Percentiles rank a stretch among this genome's conserved stretches.
These are phyloP conservation scores for Iodosphaeria phyllophila DNA, from an alignment of 2,329 filamentous ascomycete species.

Conservation along the genomic window DNA sequence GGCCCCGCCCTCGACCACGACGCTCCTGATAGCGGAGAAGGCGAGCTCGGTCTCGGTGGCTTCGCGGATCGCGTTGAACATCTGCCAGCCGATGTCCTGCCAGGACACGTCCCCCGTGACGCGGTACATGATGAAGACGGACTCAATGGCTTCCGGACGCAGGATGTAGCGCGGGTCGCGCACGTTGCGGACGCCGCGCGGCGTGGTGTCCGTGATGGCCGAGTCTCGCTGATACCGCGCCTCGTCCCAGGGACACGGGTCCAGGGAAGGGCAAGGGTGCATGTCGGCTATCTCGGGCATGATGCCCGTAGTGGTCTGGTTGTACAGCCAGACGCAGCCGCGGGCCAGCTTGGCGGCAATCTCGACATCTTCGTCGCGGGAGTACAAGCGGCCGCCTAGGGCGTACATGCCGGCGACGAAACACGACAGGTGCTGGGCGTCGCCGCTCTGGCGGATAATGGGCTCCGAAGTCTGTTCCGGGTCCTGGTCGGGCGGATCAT, in stretches of 20 bases:
- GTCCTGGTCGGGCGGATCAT: no score
- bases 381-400: slow-evolving; percentile 24
- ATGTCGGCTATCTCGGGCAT: slow-evolving; percentile 37
- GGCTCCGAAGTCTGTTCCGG: no score
- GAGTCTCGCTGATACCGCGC: slow-evolving; percentile 1
- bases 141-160: slow-evolving; percentile 66
- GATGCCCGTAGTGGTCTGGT: slow-evolving; percentile 31
- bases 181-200: slow-evolving; percentile 9
- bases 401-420: slow-evolving; percentile 30
- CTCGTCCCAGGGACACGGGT: slow-evolving; percentile 1
- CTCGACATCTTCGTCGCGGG: slow-evolving; percentile 23
- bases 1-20: slow-evolving; percentile 23
- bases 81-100: slow-evolving; percentile 70
- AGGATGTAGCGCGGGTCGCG: slow-evolving; percentile 9
- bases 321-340: slow-evolving; percentile 41
- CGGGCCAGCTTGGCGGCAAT: slow-evolving; percentile 27
- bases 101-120: slow-evolving; percentile 62
- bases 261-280: slow-evolving; percentile 1
- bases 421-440: slow-evolving; percentile 24
- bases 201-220: no score
- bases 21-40: slow-evolving; percentile 52
- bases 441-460: no score
- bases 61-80: slow-evolving; percentile 57
- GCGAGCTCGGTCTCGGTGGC: slow-evolving; percentile 47
- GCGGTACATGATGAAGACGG: slow-evolving; percentile 77